Evolutionary conservation across 495 filamentous ascomycete species (phyloP).

Genomic region (Penicillium lagena): DNA sequence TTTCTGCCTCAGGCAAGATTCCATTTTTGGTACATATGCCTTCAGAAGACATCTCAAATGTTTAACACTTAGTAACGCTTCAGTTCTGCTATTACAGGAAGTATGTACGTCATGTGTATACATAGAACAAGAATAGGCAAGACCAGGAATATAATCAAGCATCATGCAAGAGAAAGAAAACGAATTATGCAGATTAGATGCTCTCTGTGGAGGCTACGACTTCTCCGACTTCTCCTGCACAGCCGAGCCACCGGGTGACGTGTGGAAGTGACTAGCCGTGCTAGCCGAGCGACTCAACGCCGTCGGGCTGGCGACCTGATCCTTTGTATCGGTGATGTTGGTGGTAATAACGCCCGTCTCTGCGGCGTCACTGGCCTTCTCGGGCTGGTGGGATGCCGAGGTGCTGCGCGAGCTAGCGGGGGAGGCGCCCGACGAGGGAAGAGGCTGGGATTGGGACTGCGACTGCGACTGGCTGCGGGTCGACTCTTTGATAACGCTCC

Average conservation of each 20-base stretch:
- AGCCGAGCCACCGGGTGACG: slow-evolving; percentile 18
- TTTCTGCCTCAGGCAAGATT: too few species aligned
- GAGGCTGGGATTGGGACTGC: background rate
- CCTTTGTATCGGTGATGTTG: slow-evolving; percentile 4
- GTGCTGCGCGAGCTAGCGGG: slow-evolving; percentile 2
- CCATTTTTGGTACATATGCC: too few species aligned
- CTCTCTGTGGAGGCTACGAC: background rate
- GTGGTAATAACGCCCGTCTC: background rate
- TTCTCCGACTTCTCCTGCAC: slow-evolving; percentile 11
- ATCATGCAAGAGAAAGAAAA: too few species aligned
- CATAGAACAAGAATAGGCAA: too few species aligned
- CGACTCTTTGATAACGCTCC: slow-evolving; percentile 54
- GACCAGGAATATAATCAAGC: too few species aligned
- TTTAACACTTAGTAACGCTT: too few species aligned
- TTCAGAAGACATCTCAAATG: too few species aligned
- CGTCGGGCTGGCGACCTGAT: background rate
- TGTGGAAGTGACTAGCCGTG: slow-evolving; percentile 25
- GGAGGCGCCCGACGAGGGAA: slow-evolving; percentile 1
- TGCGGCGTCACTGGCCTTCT: slow-evolving; percentile 15
- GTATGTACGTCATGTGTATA: too few species aligned
- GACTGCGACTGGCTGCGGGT: slow-evolving; percentile 10
- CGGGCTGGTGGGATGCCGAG: slow-evolving; percentile 13
- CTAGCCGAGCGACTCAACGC: slow-evolving; percentile 20
- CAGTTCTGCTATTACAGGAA: too few species aligned
- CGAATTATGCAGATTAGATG: background rate